Percentiles rank a stretch among this genome's conserved stretches.
Evolutionary conservation across 768 basidiomycete genomes (phyloP).

Genomic region (Tricholoma sp.): DNA sequence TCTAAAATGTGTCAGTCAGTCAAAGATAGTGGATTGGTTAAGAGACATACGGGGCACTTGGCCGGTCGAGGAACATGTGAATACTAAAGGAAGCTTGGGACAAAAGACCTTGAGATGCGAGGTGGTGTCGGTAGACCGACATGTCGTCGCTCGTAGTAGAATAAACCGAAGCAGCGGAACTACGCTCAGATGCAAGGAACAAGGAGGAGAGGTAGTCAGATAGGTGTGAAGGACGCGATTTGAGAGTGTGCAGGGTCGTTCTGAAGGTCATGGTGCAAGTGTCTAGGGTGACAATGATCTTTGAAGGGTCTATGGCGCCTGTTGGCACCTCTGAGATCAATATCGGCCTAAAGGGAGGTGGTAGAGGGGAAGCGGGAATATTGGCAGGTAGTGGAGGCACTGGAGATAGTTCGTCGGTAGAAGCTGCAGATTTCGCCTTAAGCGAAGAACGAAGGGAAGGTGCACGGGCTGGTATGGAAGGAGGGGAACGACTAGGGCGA

Average conservation of each 20-base stretch:
- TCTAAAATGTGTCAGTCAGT: conserved; percentile 29
- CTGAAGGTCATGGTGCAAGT: conserved; percentile 63
- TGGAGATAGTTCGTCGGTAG: conserved; percentile 34
- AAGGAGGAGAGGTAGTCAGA: conserved; percentile 51
- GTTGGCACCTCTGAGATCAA: conserved; percentile 56
- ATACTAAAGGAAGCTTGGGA: conserved; percentile 41
- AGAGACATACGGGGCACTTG: conserved; percentile 68
- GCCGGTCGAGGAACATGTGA: conserved; percentile 76
- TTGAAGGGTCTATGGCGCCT: conserved; percentile 46
- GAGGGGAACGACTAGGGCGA: conserved; percentile 25
- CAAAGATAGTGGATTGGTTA: background rate
- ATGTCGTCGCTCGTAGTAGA: conserved; percentile 49
- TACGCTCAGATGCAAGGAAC: conserved; percentile 27
- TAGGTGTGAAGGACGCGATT: conserved; percentile 64
- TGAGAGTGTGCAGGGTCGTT: conserved; percentile 63
- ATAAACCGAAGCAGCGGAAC: conserved; percentile 51
- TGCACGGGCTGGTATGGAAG: conserved; percentile 12
- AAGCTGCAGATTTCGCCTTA: conserved; percentile 28
- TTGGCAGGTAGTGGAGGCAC: conserved; percentile 48
- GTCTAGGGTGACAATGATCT: conserved; percentile 67
- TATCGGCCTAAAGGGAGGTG: conserved; percentile 61
- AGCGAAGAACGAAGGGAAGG: conserved; percentile 34
- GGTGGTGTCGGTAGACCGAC: conserved; percentile 57
- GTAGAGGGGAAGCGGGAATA: conserved; percentile 34
- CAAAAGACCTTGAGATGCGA: conserved; percentile 54